Conservation (phyloP, 225 moss, liverwort and hornwort species). For the Marchantia paleacea region DNA sequence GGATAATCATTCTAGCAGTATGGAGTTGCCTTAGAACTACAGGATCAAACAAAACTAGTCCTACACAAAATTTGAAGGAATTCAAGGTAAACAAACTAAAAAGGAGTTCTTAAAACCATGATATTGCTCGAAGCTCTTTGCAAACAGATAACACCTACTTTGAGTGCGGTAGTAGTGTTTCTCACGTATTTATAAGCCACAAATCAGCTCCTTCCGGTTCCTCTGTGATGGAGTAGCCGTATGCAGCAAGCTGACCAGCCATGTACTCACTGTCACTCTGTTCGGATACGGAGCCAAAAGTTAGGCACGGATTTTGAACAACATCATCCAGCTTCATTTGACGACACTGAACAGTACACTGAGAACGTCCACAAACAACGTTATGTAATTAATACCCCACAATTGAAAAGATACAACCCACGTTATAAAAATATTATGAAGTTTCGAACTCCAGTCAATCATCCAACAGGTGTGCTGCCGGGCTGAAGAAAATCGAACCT, state of each 20-base stretch:
- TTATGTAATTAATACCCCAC: neutral
- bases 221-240: slow-evolving; percentile 82
- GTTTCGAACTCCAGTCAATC: neutral
- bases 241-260: slow-evolving; percentile 91
- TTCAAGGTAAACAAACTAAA: neutral
- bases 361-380: neutral
- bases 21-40: neutral
- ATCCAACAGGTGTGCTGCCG: neutral
- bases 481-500: slow-evolving; percentile 32
- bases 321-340: neutral
- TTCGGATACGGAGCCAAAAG: slow-evolving; percentile 8
- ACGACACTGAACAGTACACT: neutral
- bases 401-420: neutral
- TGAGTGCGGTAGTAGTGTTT: slow-evolving; percentile 2
- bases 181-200: slow-evolving; percentile 95
- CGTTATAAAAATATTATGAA: too few species aligned
- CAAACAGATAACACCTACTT: neutral
- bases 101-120: neutral
- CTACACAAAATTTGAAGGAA: neutral
- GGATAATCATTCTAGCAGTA: neutral
- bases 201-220: slow-evolving; percentile 66
- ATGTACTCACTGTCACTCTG: slow-evolving; percentile 98
- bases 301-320: neutral
- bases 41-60: neutral
- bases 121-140: neutral